Evolutionary conservation across 805 yeast genomes (phyloP).

Genomic region (Starmerella lactis-condensi): DNA sequence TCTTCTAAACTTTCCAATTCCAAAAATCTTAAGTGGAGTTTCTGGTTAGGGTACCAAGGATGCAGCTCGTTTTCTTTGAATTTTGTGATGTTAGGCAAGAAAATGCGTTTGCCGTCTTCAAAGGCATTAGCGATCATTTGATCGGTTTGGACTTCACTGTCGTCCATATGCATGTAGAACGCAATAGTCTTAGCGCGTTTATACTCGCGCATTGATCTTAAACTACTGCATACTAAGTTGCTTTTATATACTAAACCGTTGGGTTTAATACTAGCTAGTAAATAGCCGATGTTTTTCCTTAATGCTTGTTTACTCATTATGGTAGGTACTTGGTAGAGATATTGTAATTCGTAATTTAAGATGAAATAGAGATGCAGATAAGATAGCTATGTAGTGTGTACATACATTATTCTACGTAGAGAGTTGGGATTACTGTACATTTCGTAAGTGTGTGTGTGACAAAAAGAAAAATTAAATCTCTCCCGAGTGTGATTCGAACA

Average conservation of each 20-base stretch:
- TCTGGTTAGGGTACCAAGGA: conserved; percentile 19
- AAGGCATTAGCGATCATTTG: conserved; percentile 37
- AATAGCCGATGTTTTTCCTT: conserved; percentile 10
- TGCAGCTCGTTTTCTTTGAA: conserved; percentile 4
- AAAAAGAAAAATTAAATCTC: conserved; percentile 6
- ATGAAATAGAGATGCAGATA: too few relatives aligned
- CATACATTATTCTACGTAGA: too few relatives aligned
- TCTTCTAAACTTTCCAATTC: conserved; percentile 27
- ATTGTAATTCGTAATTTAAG: too few relatives aligned
- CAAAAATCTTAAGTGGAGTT: conserved; percentile 37
- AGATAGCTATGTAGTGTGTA: too few relatives aligned
- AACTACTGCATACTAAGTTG: not conserved
- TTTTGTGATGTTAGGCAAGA: conserved; percentile 25
- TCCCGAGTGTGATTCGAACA: conserved; percentile 19
- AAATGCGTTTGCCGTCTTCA: conserved; percentile 27
- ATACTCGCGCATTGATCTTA: conserved; percentile 26
- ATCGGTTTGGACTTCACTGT: conserved; percentile 47
- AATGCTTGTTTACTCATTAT: conserved; percentile 12
- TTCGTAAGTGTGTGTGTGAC: too few relatives aligned
- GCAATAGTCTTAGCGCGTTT: conserved; percentile 35
- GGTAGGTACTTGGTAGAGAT: too few relatives aligned
- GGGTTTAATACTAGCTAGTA: too few relatives aligned
- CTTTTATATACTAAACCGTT: too few relatives aligned
- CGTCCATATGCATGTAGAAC: conserved; percentile 59
- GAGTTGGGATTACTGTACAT: too few relatives aligned